Evolutionary conservation across 306 rosid species (phyloP).

Genomic region (Trifolium dubium): DNA sequence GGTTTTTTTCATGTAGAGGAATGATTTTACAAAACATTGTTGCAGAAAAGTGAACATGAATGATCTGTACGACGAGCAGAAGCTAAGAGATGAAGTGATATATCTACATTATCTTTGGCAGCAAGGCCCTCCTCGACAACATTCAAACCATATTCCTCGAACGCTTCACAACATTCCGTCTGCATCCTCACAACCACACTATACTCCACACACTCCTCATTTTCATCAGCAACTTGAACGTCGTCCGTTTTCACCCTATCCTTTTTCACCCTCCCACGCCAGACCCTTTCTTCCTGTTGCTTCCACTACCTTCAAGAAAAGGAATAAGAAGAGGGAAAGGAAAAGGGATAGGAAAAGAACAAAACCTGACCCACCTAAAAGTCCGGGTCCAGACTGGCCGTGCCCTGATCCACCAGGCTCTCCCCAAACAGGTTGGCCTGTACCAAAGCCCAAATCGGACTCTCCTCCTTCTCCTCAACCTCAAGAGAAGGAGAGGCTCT

Average conservation of each 20-base stretch:
- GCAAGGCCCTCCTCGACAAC: slow-evolving; percentile 57
- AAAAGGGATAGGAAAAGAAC: slow-evolving; percentile 10
- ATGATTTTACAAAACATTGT: too few species aligned
- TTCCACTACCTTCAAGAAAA: slow-evolving; percentile 24
- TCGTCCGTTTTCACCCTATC: not conserved
- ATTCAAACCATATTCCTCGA: slow-evolving; percentile 21
- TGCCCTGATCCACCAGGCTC: slow-evolving; percentile 18
- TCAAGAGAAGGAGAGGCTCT: slow-evolving; percentile 35
- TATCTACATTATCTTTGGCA: slow-evolving; percentile 75
- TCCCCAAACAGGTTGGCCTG: slow-evolving; percentile 43
- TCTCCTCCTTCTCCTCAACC: slow-evolving; percentile 11
- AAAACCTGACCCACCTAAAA: slow-evolving; percentile 25
- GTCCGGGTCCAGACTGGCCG: slow-evolving; percentile 51
- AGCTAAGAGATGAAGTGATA: slow-evolving; percentile 57
- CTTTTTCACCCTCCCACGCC: slow-evolving; percentile 27
- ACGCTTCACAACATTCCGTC: not conserved
- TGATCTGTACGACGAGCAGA: slow-evolving; percentile 52
- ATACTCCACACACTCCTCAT: not conserved
- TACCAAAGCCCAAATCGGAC: slow-evolving; percentile 13
- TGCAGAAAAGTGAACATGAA: slow-evolving; percentile 36
- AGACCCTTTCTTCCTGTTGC: slow-evolving; percentile 29
- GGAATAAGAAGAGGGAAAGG: slow-evolving; percentile 21
- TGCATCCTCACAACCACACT: not conserved
- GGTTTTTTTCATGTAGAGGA: too few species aligned
- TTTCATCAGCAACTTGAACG: not conserved